Base-by-base conservation (phyloP, 2,329 filamentous ascomycete species). In the Hymenoscyphus repandus region DNA sequence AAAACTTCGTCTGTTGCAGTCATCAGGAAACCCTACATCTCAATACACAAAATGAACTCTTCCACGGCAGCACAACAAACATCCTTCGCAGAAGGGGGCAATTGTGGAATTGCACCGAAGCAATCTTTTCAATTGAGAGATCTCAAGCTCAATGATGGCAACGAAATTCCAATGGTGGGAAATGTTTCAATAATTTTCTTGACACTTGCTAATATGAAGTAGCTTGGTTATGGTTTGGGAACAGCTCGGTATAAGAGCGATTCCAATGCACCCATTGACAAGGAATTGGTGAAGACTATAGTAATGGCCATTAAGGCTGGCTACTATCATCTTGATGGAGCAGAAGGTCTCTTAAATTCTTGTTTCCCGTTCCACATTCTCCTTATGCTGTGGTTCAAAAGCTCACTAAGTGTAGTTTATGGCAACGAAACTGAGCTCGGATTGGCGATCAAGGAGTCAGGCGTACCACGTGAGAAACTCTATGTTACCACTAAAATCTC, bases 81-180 rank as follows among this genome's bases (percentile, higher is more conserved):
- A 5, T 54, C 54, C 13, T 59, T 53, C 38, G 48, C 49, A 10
- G 51, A 54, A 27, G 56, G 15, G 10, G 40, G 55, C 15, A 73
- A 82, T 58, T 77, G 78, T 51, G 86, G 82, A 53, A 87, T 91
- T 63, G 88, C 95, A 63, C 89, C 95, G 69, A 90, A 86, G 74
- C 88, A 62, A 51, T 57, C 58, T 51, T 36, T 50, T 44, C 50
- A 51, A 66, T 85, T 78, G 36, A 83, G 83, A 1, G 72, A 68
- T 49, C 67, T 90, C 49, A 87, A 85, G 70, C 74, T 91, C 50
- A 88, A 87, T 59, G 85, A 91, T 71, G 86, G 85, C 54, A 79
- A 80, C 54, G 77, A 80, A 51, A 87, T 91, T 47, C 87, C 87
- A 10, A 76, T 86, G 74, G 82, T 85, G 69, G 55, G 59, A 11